phyloP scores from a whole-genome alignment of 805 yeast genomes.

The Brettanomyces sp. region DNA sequence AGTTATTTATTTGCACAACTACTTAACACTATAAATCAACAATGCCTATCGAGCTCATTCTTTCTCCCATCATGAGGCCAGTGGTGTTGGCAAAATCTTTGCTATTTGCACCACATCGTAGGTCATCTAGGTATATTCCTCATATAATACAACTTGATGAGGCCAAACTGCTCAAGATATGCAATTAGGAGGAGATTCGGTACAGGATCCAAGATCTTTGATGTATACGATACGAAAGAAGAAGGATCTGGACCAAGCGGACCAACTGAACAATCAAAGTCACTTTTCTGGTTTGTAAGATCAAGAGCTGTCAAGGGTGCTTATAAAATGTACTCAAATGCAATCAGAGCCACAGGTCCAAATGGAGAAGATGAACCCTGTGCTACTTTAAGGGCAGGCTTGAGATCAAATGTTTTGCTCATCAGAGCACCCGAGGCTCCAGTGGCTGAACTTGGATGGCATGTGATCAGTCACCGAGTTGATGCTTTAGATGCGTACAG shows the following conservation, averaged over 20 bases:
- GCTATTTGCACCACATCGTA: conserved; percentile 46
- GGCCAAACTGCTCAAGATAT: conserved; percentile 27
- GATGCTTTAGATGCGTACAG: conserved; percentile 56
- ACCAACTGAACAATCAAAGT: conserved; percentile 32
- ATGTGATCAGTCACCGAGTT: conserved; percentile 46
- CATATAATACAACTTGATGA: conserved; percentile 36
- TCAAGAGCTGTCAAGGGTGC: conserved; percentile 65
- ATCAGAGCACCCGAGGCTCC: conserved; percentile 42
- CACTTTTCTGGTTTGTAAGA: conserved; percentile 44
- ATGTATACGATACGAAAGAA: conserved; percentile 40
- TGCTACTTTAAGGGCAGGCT: conserved; percentile 51
- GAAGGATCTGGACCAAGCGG: conserved; percentile 30
- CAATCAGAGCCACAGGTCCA: conserved; percentile 32
- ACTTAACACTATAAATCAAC: background rate
- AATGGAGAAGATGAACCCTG: conserved; percentile 47
- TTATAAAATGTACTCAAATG: conserved; percentile 43
- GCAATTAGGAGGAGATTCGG: conserved; percentile 50
- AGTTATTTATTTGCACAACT: too few species aligned
- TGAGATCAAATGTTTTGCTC: conserved; percentile 48
- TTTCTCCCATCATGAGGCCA: conserved; percentile 54
- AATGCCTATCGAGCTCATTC: conserved; percentile 53
- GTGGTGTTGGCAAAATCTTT: conserved; percentile 45
- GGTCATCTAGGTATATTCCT: conserved; percentile 48
- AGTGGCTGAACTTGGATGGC: conserved; percentile 56
- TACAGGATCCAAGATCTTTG: conserved; percentile 48